A percentile compares a stretch with the other conserved stretches of the same genome.
phyloP scores from a whole-genome alignment of 1,284 basidiomycete genomes.

The Boletus sp. region DNA sequence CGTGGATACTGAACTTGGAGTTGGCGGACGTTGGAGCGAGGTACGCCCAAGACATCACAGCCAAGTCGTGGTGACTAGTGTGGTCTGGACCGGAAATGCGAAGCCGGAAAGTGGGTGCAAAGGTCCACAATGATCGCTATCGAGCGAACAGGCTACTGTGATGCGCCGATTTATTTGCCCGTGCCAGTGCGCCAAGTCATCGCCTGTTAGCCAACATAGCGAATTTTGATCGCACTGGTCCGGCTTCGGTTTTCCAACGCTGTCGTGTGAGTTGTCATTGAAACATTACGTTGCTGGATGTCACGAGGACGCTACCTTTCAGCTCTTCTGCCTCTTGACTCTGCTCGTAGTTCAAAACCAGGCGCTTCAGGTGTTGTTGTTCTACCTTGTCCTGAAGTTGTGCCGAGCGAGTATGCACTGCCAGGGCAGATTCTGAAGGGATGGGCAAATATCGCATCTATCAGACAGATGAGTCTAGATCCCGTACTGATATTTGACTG shows the following conservation, averaged over 20 bases:
- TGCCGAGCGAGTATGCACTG: conserved; percentile 83
- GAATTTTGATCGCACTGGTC: conserved; percentile 64
- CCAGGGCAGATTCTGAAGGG: conserved; percentile 81
- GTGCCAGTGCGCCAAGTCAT: conserved; percentile 15
- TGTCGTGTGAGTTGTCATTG: conserved; percentile 27
- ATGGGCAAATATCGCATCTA: conserved; percentile 84
- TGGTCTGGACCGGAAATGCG: conserved; percentile 23
- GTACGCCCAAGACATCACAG: conserved; percentile 17
- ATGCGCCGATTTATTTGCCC: conserved; percentile 21
- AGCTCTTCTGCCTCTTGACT: conserved; percentile 78
- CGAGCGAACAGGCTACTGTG: conserved; percentile 22
- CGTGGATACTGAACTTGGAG: conserved; percentile 20
- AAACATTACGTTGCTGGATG: conserved; percentile 1
- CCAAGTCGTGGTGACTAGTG: conserved; percentile 10
- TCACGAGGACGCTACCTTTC: conserved; percentile 49
- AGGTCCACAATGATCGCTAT: conserved; percentile 23
- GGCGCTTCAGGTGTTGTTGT: conserved; percentile 89
- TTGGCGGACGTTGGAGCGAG: conserved; percentile 9
- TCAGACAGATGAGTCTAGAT: conserved; percentile 11
- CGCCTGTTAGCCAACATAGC: conserved; percentile 53
- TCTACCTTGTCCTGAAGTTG: conserved; percentile 91
- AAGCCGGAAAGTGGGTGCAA: conserved; percentile 23
- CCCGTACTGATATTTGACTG: neutral
- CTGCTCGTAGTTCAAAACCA: conserved; percentile 86
- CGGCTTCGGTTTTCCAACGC: conserved; percentile 67